These are phyloP conservation scores for Bonnemaisonia californica DNA, from an alignment of 31 red algal species.

Conservation along the genomic window DNA sequence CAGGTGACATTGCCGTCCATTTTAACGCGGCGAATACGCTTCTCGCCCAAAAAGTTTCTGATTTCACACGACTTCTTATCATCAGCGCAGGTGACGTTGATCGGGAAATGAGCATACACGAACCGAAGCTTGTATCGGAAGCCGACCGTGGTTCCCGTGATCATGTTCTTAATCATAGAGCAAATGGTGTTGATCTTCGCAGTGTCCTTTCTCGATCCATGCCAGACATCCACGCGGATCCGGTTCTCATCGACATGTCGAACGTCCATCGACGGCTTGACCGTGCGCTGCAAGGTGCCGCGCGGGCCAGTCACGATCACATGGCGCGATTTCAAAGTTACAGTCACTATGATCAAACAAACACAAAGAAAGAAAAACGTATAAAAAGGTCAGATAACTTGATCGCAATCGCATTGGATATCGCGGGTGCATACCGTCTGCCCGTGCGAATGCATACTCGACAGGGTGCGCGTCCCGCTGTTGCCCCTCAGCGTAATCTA, in stretches of 20 bases:
- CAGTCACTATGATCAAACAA: conserved; percentile 46
- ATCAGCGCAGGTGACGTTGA: conserved; percentile 94
- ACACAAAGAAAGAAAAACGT: background rate
- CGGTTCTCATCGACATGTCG: conserved; percentile 64
- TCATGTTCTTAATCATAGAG: conserved; percentile 94
- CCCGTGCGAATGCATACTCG: no score
- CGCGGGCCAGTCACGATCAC: conserved; percentile 91
- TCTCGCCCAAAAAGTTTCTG: conserved; percentile 98
- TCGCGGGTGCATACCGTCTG: no score
- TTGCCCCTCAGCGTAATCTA: no score
- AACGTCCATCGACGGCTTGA: conserved; percentile 86
- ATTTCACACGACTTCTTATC: conserved; percentile 89
- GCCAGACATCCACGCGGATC: conserved; percentile 98
- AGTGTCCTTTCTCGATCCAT: conserved; percentile 87
- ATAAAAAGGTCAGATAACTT: no score
- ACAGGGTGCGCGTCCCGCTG: no score
- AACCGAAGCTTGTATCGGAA: conserved; percentile 98
- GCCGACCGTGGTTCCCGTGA: conserved; percentile 82
- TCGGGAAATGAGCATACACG: conserved; percentile 99
- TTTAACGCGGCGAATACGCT: conserved; percentile 89
- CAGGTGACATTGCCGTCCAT: conserved; percentile 91
- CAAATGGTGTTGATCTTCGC: conserved; percentile 93
- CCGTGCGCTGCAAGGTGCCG: conserved; percentile 66
- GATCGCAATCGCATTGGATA: no score
- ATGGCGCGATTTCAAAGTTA: conserved; percentile 75